Percentiles rank a stretch among this genome's conserved stretches.
These are phyloP conservation scores for Malus orientalis DNA, from an alignment of 306 rosid species.

Conservation along the genomic window DNA sequence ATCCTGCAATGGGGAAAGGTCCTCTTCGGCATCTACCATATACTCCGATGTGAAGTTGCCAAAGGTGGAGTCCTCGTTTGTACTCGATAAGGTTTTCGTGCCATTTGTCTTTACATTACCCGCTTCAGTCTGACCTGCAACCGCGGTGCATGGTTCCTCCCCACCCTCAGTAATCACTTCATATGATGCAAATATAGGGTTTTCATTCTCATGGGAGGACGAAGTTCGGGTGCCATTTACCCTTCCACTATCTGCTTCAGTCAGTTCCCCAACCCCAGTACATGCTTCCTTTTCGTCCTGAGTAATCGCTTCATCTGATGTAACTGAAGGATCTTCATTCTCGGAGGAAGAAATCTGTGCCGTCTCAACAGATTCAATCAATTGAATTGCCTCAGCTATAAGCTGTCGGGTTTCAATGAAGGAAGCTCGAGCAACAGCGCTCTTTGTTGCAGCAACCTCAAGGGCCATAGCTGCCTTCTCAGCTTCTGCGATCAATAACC, in stretches of 20 bases:
- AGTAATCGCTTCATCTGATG: slow-evolving; percentile 22
- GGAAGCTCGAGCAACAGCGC: slow-evolving; percentile 76
- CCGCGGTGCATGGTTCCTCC: neutral
- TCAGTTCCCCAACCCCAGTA: slow-evolving; percentile 15
- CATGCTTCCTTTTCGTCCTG: slow-evolving; percentile 11
- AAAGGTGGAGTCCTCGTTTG: slow-evolving; percentile 31
- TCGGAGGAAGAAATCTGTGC: slow-evolving; percentile 20
- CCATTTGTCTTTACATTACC: slow-evolving; percentile 44
- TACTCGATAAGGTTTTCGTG: slow-evolving; percentile 22
- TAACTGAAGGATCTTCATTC: slow-evolving; percentile 25
- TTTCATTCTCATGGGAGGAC: slow-evolving; percentile 23
- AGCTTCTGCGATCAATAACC: slow-evolving; percentile 88
- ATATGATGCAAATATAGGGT: neutral
- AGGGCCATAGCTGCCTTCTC: slow-evolving; percentile 90
- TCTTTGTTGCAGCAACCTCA: slow-evolving; percentile 73
- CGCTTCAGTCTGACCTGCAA: slow-evolving; percentile 23
- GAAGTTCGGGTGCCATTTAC: slow-evolving; percentile 46
- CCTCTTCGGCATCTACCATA: slow-evolving; percentile 30
- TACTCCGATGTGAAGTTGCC: slow-evolving; percentile 35
- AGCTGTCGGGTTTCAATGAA: slow-evolving; percentile 77
- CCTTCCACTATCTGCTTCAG: slow-evolving; percentile 24
- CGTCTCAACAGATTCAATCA: slow-evolving; percentile 57
- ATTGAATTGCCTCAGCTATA: slow-evolving; percentile 84
- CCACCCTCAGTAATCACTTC: neutral
- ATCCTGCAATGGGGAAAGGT: slow-evolving; percentile 17